Conservation (phyloP, 345 rosid species). For the Turritis glabra region DNA sequence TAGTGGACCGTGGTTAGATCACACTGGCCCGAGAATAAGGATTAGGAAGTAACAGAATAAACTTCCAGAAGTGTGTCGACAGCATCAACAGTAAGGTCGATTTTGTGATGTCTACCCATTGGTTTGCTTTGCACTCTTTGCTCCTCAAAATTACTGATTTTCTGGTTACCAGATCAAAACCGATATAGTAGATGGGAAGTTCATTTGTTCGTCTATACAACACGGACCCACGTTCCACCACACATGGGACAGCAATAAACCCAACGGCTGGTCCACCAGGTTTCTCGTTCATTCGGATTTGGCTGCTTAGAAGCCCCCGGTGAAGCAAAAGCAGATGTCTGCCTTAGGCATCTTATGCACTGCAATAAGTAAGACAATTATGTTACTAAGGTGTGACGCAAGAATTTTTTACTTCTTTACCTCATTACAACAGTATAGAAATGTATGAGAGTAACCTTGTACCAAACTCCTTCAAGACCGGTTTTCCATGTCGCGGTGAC, state of each 20-base stretch:
- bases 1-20: background rate
- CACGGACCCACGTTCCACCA: constrained; percentile 97
- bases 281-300: constrained; percentile 67
- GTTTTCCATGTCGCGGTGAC: constrained; percentile 96
- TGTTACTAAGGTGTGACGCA: background rate
- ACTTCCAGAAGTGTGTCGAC: background rate
- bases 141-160: constrained; percentile 2
- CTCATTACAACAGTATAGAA: background rate
- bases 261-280: constrained; percentile 98
- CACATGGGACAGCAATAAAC: constrained; percentile 97
- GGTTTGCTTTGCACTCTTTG: constrained; percentile 8
- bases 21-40: background rate
- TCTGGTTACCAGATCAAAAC: constrained; percentile 1
- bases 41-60: background rate
- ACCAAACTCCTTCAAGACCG: constrained; percentile 95
- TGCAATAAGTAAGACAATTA: constrained; percentile 38
- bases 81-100: background rate
- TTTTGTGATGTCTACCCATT: background rate
- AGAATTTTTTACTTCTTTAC: background rate
- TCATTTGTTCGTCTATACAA: constrained; percentile 48
- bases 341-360: constrained; percentile 97
- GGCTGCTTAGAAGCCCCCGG: constrained; percentile 53
- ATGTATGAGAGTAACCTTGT: constrained; percentile 55
- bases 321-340: constrained; percentile 89
- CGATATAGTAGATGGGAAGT: background rate